A percentile compares a stretch with the other conserved stretches of the same genome.
Evolutionary conservation across 2,329 filamentous ascomycete species (phyloP).

Genomic region (Monosporascus sp.): DNA sequence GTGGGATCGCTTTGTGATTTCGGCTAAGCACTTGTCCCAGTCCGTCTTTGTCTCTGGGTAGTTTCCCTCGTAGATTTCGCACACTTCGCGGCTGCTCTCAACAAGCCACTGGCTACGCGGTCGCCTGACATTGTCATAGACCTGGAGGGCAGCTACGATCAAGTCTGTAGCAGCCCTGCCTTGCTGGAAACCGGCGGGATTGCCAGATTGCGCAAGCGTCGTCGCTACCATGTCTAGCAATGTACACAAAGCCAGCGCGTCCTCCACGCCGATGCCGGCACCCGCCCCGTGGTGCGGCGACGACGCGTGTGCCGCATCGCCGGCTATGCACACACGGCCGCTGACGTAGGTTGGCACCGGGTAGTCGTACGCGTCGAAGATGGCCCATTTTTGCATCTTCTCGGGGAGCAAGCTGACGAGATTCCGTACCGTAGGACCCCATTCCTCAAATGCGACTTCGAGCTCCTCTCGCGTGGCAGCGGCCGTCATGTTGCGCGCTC

Average conservation of each 20-base stretch:
- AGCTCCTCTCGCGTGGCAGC: slow-evolving; percentile 13
- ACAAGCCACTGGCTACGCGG: slow-evolving; percentile 18
- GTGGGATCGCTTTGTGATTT: slow-evolving; percentile 14
- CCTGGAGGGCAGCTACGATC: slow-evolving; percentile 10
- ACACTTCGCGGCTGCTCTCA: slow-evolving; percentile 17
- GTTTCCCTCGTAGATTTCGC: slow-evolving; percentile 16
- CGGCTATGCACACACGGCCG: slow-evolving; percentile 14
- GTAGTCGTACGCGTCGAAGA: slow-evolving; percentile 19
- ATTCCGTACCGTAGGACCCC: slow-evolving; percentile 12
- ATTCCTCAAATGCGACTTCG: slow-evolving; percentile 10
- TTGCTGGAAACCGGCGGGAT: not conserved
- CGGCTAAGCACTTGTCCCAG: slow-evolving; percentile 17
- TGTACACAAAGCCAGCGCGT: slow-evolving; percentile 36
- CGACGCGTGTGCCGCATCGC: slow-evolving; percentile 19
- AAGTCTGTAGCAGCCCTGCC: slow-evolving; percentile 6
- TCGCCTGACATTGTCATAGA: slow-evolving; percentile 12
- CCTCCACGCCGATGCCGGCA: slow-evolving; percentile 31
- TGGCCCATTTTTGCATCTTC: slow-evolving; percentile 18
- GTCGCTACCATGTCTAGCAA: slow-evolving; percentile 32
- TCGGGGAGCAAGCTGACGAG: slow-evolving; percentile 16
- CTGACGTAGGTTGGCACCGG: slow-evolving; percentile 13
- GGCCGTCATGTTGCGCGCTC: slow-evolving; percentile 7
- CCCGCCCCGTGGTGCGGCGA: slow-evolving; percentile 18
- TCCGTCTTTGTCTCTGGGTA: slow-evolving; percentile 11
- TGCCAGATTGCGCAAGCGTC: not conserved